phyloP scores from a whole-genome alignment of 495 filamentous ascomycete genomes.

The Penicillium taxi region DNA sequence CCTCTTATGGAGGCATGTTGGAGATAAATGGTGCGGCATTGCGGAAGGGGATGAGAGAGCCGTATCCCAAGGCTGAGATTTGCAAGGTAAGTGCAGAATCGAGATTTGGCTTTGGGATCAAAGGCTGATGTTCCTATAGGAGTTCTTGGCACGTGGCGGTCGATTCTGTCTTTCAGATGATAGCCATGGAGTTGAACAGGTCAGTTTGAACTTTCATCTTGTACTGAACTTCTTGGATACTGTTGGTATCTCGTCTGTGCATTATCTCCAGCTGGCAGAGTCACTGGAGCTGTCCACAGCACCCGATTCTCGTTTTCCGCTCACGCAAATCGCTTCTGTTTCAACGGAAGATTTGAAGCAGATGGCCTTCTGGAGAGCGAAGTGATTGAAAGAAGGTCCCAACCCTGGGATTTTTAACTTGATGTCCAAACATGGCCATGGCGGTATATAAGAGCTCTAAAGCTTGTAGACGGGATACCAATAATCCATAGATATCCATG shows the following conservation, averaged over 20 bases:
- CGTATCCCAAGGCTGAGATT: conserved; percentile 76
- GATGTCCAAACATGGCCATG: too few species aligned
- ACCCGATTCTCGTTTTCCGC: conserved; percentile 36
- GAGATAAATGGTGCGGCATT: conserved; percentile 83
- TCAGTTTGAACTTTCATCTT: conserved; percentile 58
- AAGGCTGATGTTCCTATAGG: conserved; percentile 26
- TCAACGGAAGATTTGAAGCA: conserved; percentile 18
- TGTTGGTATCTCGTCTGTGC: conserved; percentile 38
- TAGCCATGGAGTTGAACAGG: conserved; percentile 75
- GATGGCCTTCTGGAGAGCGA: conserved; percentile 17
- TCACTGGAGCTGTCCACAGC: conserved; percentile 10
- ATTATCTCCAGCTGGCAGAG: conserved; percentile 33
- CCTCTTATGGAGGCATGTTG: conserved; percentile 66
- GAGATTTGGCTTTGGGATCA: background rate
- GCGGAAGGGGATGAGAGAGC: conserved; percentile 82
- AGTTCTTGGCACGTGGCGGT: conserved; percentile 58
- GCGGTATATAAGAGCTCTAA: too few species aligned
- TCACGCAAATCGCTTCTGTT: conserved; percentile 24
- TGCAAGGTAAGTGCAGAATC: conserved; percentile 61
- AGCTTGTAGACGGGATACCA: too few species aligned
- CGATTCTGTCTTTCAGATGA: conserved; percentile 85
- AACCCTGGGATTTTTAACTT: too few species aligned
- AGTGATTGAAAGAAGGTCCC: background rate
- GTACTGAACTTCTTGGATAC: conserved; percentile 51
- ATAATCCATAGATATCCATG: too few species aligned